Evolutionary conservation across 768 basidiomycete genomes (phyloP), one percentile per base, ranked within the genome.

Genomic region (Coprinopsis strossmayeri): DNA sequence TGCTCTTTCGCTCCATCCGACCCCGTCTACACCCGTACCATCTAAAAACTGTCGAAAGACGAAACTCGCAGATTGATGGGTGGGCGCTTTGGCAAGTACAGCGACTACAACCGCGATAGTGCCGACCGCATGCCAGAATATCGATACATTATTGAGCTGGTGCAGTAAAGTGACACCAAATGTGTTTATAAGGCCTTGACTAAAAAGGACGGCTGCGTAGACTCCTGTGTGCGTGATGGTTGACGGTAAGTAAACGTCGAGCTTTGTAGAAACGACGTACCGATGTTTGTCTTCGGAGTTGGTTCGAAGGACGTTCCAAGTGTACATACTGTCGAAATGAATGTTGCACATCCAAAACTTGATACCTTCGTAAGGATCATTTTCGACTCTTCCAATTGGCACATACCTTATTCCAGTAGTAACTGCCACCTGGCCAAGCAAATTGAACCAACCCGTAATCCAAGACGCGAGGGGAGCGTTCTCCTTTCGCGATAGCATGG

Each of bases 371-470:
- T 7, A 17, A 41, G 1, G 25, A 21, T 34, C 13, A 27, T 20
- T 5, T 18, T 28, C 78, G 34, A 59, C 12, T 5, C 37, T 17
- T 38, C 74, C 1, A 63, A 73, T 52, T 73, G 77, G 48, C 72
- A 24, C 62, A 12, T 43, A 81, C 76, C 75, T 77, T 58, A 86
- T 86, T 2, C 84, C 84, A 2, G 84, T 85, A 0, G 85, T 87
- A 5, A 88, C 79, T 2, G 86, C 85, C 0, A 87, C 85, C 63
- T 87, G 86, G 0, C 84, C 84, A 10, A 86, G 68, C 15, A 85
- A 65, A 57, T 86, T 85, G 64, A 86, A 84, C 82, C 83, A 84
- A 63, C 79, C 86, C 1, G 82, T 83, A 12, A 83, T 71, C 85
- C 85, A 90, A 0, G 84, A 83, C 1, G 82, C 81, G 25, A 87